Percentiles rank a stretch among this genome's conserved stretches.
Conservation (phyloP, 148 eudicot genomes). For the Rhododendron williamsianum region DNA sequence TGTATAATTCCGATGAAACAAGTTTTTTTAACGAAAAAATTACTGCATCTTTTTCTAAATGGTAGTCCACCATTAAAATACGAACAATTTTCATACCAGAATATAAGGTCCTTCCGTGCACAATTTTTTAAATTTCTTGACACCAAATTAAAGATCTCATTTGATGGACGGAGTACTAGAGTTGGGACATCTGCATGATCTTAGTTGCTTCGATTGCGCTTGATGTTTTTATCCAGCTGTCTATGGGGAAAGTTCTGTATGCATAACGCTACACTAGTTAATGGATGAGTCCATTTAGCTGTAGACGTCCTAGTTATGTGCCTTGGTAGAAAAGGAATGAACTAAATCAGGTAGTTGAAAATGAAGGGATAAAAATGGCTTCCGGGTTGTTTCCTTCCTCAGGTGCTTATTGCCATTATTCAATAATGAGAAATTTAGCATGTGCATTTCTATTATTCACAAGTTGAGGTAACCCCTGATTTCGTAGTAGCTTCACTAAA, state of each 20-base stretch:
- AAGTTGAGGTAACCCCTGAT: neutral
- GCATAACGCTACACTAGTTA: neutral
- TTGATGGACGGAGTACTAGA: neutral
- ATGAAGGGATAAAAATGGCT: neutral
- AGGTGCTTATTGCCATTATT: neutral
- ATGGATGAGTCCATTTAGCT: neutral
- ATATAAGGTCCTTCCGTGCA: no score
- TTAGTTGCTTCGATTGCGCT: neutral
- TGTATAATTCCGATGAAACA: neutral
- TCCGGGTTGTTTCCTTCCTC: neutral
- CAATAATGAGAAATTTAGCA: neutral
- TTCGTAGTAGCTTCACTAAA: neutral
- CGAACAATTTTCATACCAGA: no score
- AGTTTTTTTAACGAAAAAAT: neutral
- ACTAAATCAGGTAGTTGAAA: neutral
- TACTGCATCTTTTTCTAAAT: neutral
- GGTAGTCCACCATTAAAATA: neutral
- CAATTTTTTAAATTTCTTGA: no score
- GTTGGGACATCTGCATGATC: neutral
- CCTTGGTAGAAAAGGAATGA: neutral
- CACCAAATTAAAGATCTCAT: neutral
- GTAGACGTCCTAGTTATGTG: neutral
- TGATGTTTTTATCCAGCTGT: neutral
- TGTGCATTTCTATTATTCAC: neutral
- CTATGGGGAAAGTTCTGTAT: neutral